These are phyloP conservation scores for Fusarium paranaense DNA, from an alignment of 2,329 filamentous ascomycete genomes.

Conservation along the genomic window DNA sequence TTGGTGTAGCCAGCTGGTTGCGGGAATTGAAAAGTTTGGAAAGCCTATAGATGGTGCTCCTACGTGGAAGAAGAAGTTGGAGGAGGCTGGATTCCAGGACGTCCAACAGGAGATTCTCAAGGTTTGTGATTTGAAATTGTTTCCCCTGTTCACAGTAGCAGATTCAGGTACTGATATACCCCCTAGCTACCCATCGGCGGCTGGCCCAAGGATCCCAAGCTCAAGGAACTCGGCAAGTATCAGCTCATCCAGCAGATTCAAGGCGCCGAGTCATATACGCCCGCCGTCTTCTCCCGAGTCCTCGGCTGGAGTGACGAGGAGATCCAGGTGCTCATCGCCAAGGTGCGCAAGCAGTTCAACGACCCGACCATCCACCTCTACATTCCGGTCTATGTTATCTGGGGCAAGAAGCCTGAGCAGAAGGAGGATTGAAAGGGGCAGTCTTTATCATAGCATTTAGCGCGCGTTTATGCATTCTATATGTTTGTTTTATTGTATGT, in stretches of 20 bases:
- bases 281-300: conserved; percentile 8
- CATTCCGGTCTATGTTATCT: conserved; percentile 9
- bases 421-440: not conserved
- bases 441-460: not conserved
- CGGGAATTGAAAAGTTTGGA: conserved; percentile 4
- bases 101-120: conserved; percentile 12
- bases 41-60: conserved; percentile 10
- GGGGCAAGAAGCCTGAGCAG: conserved; percentile 6
- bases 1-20: not conserved
- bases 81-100: conserved; percentile 9
- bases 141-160: not conserved
- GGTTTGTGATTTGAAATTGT: not conserved
- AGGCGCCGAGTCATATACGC: conserved; percentile 21
- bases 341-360: conserved; percentile 24
- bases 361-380: conserved; percentile 27
- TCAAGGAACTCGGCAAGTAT: conserved; percentile 20
- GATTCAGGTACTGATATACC: not conserved
- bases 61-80: conserved; percentile 7
- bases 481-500: not conserved
- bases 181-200: conserved; percentile 6
- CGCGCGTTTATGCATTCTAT: not conserved
- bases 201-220: conserved; percentile 18
- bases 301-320: conserved; percentile 26
- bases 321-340: conserved; percentile 28
- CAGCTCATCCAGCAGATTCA: conserved; percentile 12